phyloP scores from a whole-genome alignment of 352 stramenopile genomes.

The Globisporangium cylindrosporum region DNA sequence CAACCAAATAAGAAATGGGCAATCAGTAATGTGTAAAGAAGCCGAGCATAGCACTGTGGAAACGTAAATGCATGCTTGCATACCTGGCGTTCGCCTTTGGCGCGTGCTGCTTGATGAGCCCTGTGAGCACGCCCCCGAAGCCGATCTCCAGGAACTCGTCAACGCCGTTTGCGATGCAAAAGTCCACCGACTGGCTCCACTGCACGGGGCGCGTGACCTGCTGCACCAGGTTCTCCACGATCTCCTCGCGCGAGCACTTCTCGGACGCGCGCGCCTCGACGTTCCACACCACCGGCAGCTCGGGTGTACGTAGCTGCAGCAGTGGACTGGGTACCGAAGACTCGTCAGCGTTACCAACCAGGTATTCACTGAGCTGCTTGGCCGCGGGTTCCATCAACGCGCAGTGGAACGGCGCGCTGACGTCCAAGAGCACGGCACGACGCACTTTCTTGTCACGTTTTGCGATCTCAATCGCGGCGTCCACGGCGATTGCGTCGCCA shows the following conservation, averaged over 20 bases:
- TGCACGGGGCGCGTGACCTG: slow-evolving; percentile 68
- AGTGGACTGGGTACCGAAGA: slow-evolving; percentile 17
- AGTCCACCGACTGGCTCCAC: slow-evolving; percentile 83
- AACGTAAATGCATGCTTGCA: not conserved
- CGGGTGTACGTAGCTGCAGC: slow-evolving; percentile 27
- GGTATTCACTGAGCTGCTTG: slow-evolving; percentile 34
- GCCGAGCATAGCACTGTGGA: not conserved
- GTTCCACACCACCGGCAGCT: slow-evolving; percentile 81
- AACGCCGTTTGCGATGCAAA: slow-evolving; percentile 45
- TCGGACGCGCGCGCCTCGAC: slow-evolving; percentile 46
- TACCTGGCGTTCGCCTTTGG: slow-evolving; percentile 28
- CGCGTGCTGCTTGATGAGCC: slow-evolving; percentile 74
- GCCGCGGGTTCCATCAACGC: slow-evolving; percentile 70
- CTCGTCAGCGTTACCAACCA: slow-evolving; percentile 18
- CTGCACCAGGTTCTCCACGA: slow-evolving; percentile 44
- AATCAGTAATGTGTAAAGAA: not conserved
- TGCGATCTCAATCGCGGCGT: slow-evolving; percentile 47
- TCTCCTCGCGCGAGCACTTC: slow-evolving; percentile 34
- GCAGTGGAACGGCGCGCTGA: slow-evolving; percentile 86
- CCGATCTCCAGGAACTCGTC: slow-evolving; percentile 70
- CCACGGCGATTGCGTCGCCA: slow-evolving; percentile 46
- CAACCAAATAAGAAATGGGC: slow-evolving; percentile 4
- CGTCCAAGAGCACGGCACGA: slow-evolving; percentile 65
- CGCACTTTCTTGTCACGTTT: slow-evolving; percentile 71
- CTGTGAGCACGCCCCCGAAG: slow-evolving; percentile 63